Conservation (phyloP, 1,139 yeast genomes). For the Zygotorulaspora mrakii region DNA sequence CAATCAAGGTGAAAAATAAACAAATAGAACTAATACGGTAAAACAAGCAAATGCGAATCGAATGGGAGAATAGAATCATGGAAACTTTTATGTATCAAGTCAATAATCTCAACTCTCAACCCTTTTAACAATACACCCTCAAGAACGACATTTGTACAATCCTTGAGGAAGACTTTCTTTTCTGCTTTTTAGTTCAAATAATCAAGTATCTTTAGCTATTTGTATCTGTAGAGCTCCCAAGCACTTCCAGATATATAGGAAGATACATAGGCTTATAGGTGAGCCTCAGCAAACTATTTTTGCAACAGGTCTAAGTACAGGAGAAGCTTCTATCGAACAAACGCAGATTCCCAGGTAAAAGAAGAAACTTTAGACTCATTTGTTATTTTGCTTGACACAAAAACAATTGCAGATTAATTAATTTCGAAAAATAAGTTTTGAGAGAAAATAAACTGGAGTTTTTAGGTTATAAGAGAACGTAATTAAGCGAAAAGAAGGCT, state of each 20-base stretch:
- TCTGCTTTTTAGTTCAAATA: not conserved
- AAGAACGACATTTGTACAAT: too few species aligned
- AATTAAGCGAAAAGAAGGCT: not conserved
- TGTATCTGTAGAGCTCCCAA: not conserved
- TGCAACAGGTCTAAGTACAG: too few species aligned
- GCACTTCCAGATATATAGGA: not conserved
- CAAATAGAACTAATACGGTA: constrained; percentile 8
- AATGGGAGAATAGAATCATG: constrained; percentile 1
- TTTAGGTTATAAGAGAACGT: not conserved
- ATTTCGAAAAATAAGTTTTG: constrained; percentile 1
- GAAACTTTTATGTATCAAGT: constrained; percentile 1
- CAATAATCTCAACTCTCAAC: too few species aligned
- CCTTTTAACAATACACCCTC: too few species aligned
- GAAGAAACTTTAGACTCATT: not conserved
- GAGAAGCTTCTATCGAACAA: too few species aligned
- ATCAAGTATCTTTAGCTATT: not conserved
- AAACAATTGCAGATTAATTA: constrained; percentile 8
- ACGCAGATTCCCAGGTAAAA: too few species aligned
- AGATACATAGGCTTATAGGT: not conserved
- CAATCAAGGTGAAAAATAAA: constrained; percentile 10
- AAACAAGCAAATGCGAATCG: constrained; percentile 5
- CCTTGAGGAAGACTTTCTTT: not conserved
- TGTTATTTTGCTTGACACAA: constrained; percentile 10
- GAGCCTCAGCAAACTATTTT: not conserved
- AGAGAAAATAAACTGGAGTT: not conserved